Conservation (phyloP, 2,329 filamentous ascomycete species). For the Ophiostoma australiae region DNA sequence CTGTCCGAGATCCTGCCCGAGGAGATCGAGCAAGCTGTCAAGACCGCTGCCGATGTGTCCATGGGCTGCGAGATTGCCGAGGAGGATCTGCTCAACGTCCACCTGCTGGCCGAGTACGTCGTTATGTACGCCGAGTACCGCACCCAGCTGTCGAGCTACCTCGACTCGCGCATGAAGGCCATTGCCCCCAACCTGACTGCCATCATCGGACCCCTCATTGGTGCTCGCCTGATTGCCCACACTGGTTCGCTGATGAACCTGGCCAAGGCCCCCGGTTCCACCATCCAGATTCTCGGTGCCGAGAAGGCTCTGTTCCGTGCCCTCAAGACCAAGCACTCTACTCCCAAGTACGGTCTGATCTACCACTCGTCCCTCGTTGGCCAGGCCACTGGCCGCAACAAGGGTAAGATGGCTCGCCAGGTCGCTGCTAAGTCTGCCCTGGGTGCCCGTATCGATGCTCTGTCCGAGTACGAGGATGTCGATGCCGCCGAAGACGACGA, state of each 20-base stretch:
- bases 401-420: slow-evolving; percentile 98
- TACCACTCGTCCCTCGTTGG: slow-evolving; percentile 92
- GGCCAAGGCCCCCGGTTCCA: slow-evolving; percentile 90
- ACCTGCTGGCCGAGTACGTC: slow-evolving; percentile 86
- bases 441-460: slow-evolving; percentile 86
- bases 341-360: slow-evolving; percentile 94
- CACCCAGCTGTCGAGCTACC: slow-evolving; percentile 78
- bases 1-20: slow-evolving; percentile 89
- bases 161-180: slow-evolving; percentile 89
- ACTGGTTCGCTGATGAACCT: slow-evolving; percentile 90
- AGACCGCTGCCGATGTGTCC: slow-evolving; percentile 89
- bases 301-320: slow-evolving; percentile 98
- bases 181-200: slow-evolving; percentile 94
- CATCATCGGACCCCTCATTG: slow-evolving; percentile 87
- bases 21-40: slow-evolving; percentile 86
- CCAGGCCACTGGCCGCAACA: slow-evolving; percentile 95
- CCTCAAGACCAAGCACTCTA: slow-evolving; percentile 98
- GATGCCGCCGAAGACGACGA: slow-evolving; percentile 62
- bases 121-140: slow-evolving; percentile 89
- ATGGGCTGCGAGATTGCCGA: slow-evolving; percentile 98
- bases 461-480: slow-evolving; percentile 71
- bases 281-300: slow-evolving; percentile 95
- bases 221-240: slow-evolving; percentile 90
- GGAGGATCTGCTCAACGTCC: slow-evolving; percentile 90
- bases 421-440: slow-evolving; percentile 90